Base-by-base conservation (phyloP, 371 early-diverging fungal species). In the Modicella reniformis region DNA sequence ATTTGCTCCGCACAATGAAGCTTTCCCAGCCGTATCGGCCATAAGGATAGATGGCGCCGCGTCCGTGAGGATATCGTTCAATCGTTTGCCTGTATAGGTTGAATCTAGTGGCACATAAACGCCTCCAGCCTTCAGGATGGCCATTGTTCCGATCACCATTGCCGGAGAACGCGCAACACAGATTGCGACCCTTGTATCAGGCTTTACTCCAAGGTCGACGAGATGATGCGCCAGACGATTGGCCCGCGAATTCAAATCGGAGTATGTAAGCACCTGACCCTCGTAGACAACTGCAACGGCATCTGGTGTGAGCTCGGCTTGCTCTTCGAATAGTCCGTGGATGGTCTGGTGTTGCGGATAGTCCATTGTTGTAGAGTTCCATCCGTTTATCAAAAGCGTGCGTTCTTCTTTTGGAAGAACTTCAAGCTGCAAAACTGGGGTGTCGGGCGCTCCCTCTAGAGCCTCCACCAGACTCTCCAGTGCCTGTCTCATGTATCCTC, bases 61-160 rank as follows among this genome's bases (percentile, higher is more conserved):
- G 32, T 64, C 65, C n/a, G 48, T 32, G 17, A 64, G 47, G 15
- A 65, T 65, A 28, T 50, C 33, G 17, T 15, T 51, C 34, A 65
- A n/a, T 1, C 67, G 59, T 23, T 67, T 54, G 29, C 40, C 26
- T 29, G 67, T 41, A 44, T 59, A 67, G 23, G 53, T 19, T 28
- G 68, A 49, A 64, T 64, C 65, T 33, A 64, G 10, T 19, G 65
- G 65, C 21, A 64, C 47, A 64, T 64, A 64, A 26, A 57, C 57
- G 21, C 57, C 65, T 30, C 65, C 65, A 44, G 57, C 65, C 33
- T 64, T 64, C 53, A 64, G 23, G 28, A 64, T 54, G 2, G 57
- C 65, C 25, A 64, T 30, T 7, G 49, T 41, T 3, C 57, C 25
- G 28, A 57, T 34, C 13, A 47, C 48, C 55, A 64, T 55, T 15